phyloP scores from a whole-genome alignment of 2,329 filamentous ascomycete genomes.

The Cercospora zeina region DNA sequence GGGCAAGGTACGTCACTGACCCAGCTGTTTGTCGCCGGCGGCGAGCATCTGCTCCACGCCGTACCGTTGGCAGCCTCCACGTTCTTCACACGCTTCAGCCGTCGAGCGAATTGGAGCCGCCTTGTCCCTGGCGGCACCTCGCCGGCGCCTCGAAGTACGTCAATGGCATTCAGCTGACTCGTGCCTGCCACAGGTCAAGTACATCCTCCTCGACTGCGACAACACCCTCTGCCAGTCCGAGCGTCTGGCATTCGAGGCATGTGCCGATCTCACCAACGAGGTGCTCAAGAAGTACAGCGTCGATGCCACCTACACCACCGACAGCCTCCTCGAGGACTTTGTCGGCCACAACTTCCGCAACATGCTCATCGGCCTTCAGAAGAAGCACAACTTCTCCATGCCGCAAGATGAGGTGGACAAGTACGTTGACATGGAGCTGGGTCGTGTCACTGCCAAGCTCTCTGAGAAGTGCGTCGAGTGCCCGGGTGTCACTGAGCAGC shows the following conservation, averaged over 20 bases:
- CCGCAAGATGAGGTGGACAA: constrained; percentile 65
- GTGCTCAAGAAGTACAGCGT: constrained; percentile 70
- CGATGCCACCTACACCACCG: constrained; percentile 71
- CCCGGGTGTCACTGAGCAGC: constrained; percentile 60
- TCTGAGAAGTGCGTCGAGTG: constrained; percentile 40
- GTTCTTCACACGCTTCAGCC: constrained; percentile 7
- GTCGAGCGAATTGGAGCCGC: background rate
- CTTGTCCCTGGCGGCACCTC: background rate
- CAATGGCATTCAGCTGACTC: constrained; percentile 15
- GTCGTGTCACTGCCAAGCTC: constrained; percentile 79
- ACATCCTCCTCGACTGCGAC: constrained; percentile 62
- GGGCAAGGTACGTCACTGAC: constrained; percentile 20
- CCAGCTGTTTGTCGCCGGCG: background rate
- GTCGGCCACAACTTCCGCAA: constrained; percentile 94
- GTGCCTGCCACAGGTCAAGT: constrained; percentile 43
- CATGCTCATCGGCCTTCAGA: constrained; percentile 77
- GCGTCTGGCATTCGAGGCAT: constrained; percentile 86
- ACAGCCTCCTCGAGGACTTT: constrained; percentile 78
- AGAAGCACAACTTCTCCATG: constrained; percentile 73
- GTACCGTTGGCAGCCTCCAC: constrained; percentile 7
- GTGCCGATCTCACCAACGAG: constrained; percentile 83
- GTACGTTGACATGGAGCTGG: constrained; percentile 77
- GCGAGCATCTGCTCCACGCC: constrained; percentile 14
- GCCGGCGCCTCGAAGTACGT: background rate
- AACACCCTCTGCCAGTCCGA: constrained; percentile 94